Base-by-base conservation (phyloP, 108 stramenopile genomes). In the Nitzschia sp. region DNA sequence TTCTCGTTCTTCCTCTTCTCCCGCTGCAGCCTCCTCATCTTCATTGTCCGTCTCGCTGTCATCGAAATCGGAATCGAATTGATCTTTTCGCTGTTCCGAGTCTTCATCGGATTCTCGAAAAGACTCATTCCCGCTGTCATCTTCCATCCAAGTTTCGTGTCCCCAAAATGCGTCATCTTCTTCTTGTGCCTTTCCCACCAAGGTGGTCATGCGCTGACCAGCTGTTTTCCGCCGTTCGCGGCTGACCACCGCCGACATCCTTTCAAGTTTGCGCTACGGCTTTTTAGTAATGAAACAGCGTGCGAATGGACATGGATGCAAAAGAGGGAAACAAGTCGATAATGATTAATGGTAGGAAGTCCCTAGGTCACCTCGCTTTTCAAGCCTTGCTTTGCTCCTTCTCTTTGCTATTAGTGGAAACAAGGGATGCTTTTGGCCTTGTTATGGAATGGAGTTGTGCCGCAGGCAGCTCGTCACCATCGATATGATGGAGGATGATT, bases 31-130 rank as follows among this genome's bases (percentile, higher is more conserved):
- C 23, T 77, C 91, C 11, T 85, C 84, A 0, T 79, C 78, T 46
- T 90, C 90, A 6, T 82, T 70, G 32, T 90, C 89, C 23, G 66
- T 80, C 61, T 95, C 94, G 27, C 77, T 79, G 51, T 95, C 91
- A 62, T 95, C 75, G 67, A 95, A 95, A 71, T 95, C 94, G 6
- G 91, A 92, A 76, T 95, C 94, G 74, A 95, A 95, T 33, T 71
- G 71, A 82, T 95, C 94, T 33, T 76, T 83, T 9, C 66, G 59
- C 0, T 63, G 77, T 0, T 51, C 83, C 13, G 84, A 79, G 47
- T 95, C 91, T 66, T 89, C 90, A 54, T 92, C 90, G 23, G 89
- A 90, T 48, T 85, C 78, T 15, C 73, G 89, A 67, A 87, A 94
- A 8, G 85, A 86, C 13, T 88, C 90, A 62, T 88, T 85, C 47